Base-by-base conservation (phyloP, 2,329 filamentous ascomycete species). In the Aspergillus jensenii region DNA sequence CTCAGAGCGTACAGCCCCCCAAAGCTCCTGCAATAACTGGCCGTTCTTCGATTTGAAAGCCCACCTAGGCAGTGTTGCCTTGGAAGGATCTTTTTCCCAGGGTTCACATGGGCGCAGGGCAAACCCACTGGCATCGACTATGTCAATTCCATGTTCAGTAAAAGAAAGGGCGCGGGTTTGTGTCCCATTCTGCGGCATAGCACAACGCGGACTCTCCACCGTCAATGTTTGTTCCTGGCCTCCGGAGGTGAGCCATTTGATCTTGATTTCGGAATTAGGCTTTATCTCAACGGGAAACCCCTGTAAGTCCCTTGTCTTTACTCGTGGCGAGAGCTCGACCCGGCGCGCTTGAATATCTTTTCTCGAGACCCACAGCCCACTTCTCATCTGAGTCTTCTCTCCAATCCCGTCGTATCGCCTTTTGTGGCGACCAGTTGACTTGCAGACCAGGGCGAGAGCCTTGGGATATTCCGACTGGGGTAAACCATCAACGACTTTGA, bases 71-170 rank as follows among this genome's bases (percentile, higher is more conserved):
- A 55, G 21, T 27, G 52, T 55, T 21, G 52, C 43, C 15, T 8
- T 17, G 3, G 52, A 12, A 14, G 52, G 27, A 0, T 31, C 21
- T 12, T 40, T 55, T 15, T 40, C 52, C 43, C 52, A 55, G 6
- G 43, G 43, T 44, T 48, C 52, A 47, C 14, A 37, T 21, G 40
- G 40, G 4, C 51, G 51, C 11, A 46, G 14, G 12, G 51, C 37
- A 2, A 23, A 23, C 31, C 51, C 51, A 21, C 40, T 54, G 31
- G 51, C 40, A 46, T 54, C 51, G 33, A 54, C 41, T 23, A 54
- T 45, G 37, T 55, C 52, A 47, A 55, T 48, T n/a, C 52, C n/a
- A 25, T 55, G 52, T 21, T 48, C 33, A 6, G 52, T 55, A 37
- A 39, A 55, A 47, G 52, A 55, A 48, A 55, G n/a, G 33, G 52